Base-by-base conservation (phyloP, 208 protist species). In the Trypanosoma congolense region DNA sequence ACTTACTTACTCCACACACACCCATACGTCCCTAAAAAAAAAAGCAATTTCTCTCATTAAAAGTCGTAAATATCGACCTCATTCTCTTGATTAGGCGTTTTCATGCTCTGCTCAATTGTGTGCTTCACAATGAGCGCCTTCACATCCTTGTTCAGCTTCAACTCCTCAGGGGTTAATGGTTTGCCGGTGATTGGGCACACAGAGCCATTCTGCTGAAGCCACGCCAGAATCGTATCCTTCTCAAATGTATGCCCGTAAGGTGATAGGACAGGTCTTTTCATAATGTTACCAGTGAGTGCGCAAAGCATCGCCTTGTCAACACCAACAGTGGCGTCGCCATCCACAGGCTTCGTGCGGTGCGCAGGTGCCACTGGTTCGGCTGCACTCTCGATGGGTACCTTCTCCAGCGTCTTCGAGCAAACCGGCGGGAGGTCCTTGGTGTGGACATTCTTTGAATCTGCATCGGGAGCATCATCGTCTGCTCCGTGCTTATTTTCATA, bases 181-280 rank as follows among this genome's bases (percentile, higher is more conserved):
- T 91, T 90, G 1, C 86, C 90, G 1, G 90, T 94, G 62, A 96
- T 84, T 51, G 90, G 90, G 77, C 90, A 96, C 14, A 92, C 71
- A 18, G 81, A 83, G 52, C 90, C 90, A 67, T 92, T 90, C 65
- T 96, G 76, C 41, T 87, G 46, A 22, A 96, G 51, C 90, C 90
- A 96, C 43, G 54, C 65, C 47, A 92, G 56, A 48, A 96, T 92
- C 10, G 75, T 70, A 49, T 91, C 82, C 64, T 81, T 72, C 51
- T 96, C 90, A 63, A 82, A 96, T 16, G 82, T 90, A 56, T 94
- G 81, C 18, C 90, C 90, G 70, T 93, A 87, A 8, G 90, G 90
- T n/a, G 86, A 94, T 24, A 71, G 65, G 14, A 96, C 84, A 12
- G 90, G 90, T 48, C 87, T 82, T 78, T 96, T 96, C 90, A 96